These are phyloP conservation scores for Zymoseptoria crescenta DNA, from an alignment of 2,329 filamentous ascomycete species.

Conservation along the genomic window DNA sequence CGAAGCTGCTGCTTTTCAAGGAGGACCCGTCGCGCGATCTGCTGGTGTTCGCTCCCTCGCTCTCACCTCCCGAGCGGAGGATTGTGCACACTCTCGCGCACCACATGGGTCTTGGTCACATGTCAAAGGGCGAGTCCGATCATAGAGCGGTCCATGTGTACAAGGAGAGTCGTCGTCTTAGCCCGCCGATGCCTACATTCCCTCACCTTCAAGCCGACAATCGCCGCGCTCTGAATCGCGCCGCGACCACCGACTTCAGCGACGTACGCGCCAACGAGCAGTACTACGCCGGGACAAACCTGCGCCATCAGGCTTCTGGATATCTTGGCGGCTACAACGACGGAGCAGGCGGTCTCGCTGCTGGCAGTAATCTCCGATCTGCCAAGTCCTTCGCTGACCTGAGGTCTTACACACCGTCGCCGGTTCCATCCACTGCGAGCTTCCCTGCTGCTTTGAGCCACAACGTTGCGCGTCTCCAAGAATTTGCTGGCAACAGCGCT, in stretches of 20 bases:
- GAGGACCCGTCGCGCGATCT: constrained; percentile 69
- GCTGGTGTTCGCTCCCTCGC: constrained; percentile 71
- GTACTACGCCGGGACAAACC: constrained; percentile 65
- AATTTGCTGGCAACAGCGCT: constrained; percentile 49
- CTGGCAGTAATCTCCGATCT: constrained; percentile 73
- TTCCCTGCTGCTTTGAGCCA: constrained; percentile 63
- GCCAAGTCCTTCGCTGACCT: constrained; percentile 96
- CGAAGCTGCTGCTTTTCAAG: constrained; percentile 82
- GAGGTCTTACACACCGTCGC: constrained; percentile 89
- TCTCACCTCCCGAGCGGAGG: constrained; percentile 76
- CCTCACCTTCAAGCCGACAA: constrained; percentile 67
- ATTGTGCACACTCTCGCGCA: constrained; percentile 92
- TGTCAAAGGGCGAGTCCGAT: constrained; percentile 80
- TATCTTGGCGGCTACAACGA: constrained; percentile 78
- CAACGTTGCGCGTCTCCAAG: constrained; percentile 55
- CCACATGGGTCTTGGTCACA: constrained; percentile 85
- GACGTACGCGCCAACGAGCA: constrained; percentile 67
- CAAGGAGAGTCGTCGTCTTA: constrained; percentile 56
- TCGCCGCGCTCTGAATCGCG: constrained; percentile 78
- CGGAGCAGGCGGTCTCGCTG: constrained; percentile 55
- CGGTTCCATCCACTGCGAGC: constrained; percentile 80
- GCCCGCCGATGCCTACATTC: constrained; percentile 55
- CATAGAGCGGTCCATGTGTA: constrained; percentile 86
- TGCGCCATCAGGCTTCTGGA: constrained; percentile 70
- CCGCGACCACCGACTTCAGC: constrained; percentile 95